A percentile compares a stretch with the other conserved stretches of the same genome.
Conservation (phyloP, 768 basidiomycete genomes). For the Leccinum rimulosum region DNA sequence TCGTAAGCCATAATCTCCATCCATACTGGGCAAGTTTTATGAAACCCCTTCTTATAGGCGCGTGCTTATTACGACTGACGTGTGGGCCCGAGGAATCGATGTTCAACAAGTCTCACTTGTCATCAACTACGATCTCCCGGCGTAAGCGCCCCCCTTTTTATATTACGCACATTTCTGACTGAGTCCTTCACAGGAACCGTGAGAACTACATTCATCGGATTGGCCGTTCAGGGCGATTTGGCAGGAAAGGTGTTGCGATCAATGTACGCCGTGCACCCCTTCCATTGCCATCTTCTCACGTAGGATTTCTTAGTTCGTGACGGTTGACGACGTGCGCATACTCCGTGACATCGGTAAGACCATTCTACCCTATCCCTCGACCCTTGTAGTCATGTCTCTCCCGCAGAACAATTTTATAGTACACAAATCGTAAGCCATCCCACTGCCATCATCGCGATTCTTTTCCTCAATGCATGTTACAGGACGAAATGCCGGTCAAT, state of each 20-base stretch:
- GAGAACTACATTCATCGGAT: slow-evolving; percentile 99
- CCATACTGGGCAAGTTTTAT: slow-evolving; percentile 5
- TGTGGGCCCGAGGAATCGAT: slow-evolving; percentile 98
- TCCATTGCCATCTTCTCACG: slow-evolving; percentile 15
- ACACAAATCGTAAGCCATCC: slow-evolving; percentile 74
- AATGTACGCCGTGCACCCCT: slow-evolving; percentile 59
- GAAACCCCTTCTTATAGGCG: slow-evolving; percentile 48
- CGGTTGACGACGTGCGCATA: slow-evolving; percentile 93
- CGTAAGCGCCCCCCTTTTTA: slow-evolving; percentile 48
- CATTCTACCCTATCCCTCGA: background rate
- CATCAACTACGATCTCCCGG: slow-evolving; percentile 95
- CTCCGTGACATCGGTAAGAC: slow-evolving; percentile 90
- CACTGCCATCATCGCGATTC: slow-evolving; percentile 2
- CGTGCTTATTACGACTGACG: slow-evolving; percentile 93
- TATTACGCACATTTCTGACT: slow-evolving; percentile 13
- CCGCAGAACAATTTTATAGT: slow-evolving; percentile 90
- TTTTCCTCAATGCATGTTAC: slow-evolving; percentile 24
- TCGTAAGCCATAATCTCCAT: slow-evolving; percentile 52
- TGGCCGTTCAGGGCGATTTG: slow-evolving; percentile 98
- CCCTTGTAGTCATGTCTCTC: slow-evolving; percentile 11
- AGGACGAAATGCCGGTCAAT: slow-evolving; percentile 99
- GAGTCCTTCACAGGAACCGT: slow-evolving; percentile 60
- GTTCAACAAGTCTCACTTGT: slow-evolving; percentile 97
- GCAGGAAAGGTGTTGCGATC: slow-evolving; percentile 98
- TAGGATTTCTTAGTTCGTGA: slow-evolving; percentile 65